Percentiles rank a stretch among this genome's conserved stretches.
phyloP scores from a whole-genome alignment of 139 green algal species.

The Auxenochlorella protothecoides region DNA sequence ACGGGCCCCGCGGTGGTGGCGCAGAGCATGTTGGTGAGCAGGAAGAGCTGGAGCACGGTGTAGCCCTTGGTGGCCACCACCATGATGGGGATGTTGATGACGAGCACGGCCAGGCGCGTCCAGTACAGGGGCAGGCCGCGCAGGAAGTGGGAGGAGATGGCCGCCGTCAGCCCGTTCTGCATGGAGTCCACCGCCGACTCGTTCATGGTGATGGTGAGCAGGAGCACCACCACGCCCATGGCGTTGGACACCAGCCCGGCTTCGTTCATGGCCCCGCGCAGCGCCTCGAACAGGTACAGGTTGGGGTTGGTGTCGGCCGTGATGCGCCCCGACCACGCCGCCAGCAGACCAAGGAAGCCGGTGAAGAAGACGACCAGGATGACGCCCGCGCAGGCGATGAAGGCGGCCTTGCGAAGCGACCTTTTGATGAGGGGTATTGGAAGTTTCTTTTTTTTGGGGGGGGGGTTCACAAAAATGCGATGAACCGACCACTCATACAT shows the following conservation, averaged over 20 bases:
- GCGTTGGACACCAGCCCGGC: conserved; percentile 20
- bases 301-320: conserved; percentile 30
- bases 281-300: conserved; percentile 45
- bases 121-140: conserved; percentile 26
- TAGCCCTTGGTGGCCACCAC: conserved; percentile 31
- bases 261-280: background rate
- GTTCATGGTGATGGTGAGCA: conserved; percentile 65
- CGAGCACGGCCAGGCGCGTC: conserved; percentile 45
- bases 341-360: conserved; percentile 65
- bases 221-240: conserved; percentile 41
- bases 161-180: conserved; percentile 38
- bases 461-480: background rate
- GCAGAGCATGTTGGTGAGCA: conserved; percentile 71
- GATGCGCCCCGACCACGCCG: conserved; percentile 45
- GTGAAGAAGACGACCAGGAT: conserved; percentile 40
- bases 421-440: background rate
- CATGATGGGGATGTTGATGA: conserved; percentile 67
- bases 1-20: conserved; percentile 53
- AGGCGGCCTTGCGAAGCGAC: conserved; percentile 26
- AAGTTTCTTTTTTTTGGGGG: no score
- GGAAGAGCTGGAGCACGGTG: conserved; percentile 56
- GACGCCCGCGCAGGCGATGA: conserved; percentile 25
- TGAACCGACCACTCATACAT: background rate
- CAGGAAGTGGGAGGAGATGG: conserved; percentile 28
- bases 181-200: conserved; percentile 50